A percentile compares a stretch with the other conserved stretches of the same genome.
Conservation (phyloP, 2,329 filamentous ascomycete genomes). For the Penicillium concentricum region DNA sequence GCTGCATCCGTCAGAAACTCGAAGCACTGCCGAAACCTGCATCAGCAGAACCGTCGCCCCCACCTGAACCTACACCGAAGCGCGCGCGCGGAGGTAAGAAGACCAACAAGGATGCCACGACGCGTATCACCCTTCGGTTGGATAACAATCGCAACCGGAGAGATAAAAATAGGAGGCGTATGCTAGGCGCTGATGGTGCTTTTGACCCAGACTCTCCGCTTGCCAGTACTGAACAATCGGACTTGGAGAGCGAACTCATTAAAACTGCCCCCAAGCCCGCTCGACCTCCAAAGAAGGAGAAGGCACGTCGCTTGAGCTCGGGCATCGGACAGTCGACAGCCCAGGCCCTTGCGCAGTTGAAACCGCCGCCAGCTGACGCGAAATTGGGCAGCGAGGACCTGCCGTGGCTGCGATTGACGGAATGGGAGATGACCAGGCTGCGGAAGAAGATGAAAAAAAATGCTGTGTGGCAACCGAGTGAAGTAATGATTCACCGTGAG, state of each 20-base stretch:
- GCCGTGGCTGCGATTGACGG: slow-evolving; percentile 64
- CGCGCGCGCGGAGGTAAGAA: slow-evolving; percentile 44
- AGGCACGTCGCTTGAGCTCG: slow-evolving; percentile 32
- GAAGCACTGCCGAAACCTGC: slow-evolving; percentile 61
- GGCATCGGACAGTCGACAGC: slow-evolving; percentile 52
- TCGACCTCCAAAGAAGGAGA: slow-evolving; percentile 43
- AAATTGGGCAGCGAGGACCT: slow-evolving; percentile 59
- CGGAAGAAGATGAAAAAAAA: slow-evolving; percentile 72
- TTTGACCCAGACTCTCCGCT: slow-evolving; percentile 47
- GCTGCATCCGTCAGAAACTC: slow-evolving; percentile 61
- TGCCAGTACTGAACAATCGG: slow-evolving; percentile 48
- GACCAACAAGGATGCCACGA: slow-evolving; percentile 34
- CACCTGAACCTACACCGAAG: slow-evolving; percentile 36
- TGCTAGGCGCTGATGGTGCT: slow-evolving; percentile 36
- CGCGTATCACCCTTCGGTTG: slow-evolving; percentile 45
- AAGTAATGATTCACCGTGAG: slow-evolving; percentile 65
- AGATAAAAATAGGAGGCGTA: slow-evolving; percentile 39
- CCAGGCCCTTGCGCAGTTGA: slow-evolving; percentile 59
- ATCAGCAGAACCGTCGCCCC: slow-evolving; percentile 60
- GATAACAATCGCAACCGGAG: slow-evolving; percentile 28
- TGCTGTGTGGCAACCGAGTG: slow-evolving; percentile 65
- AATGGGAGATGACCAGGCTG: slow-evolving; percentile 66
- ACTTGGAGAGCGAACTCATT: slow-evolving; percentile 35
- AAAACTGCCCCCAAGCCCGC: slow-evolving; percentile 12
- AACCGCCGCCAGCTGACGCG: slow-evolving; percentile 60